These are phyloP conservation scores for Apiospora marii DNA, from an alignment of 2,329 filamentous ascomycete species.

Conservation along the genomic window DNA sequence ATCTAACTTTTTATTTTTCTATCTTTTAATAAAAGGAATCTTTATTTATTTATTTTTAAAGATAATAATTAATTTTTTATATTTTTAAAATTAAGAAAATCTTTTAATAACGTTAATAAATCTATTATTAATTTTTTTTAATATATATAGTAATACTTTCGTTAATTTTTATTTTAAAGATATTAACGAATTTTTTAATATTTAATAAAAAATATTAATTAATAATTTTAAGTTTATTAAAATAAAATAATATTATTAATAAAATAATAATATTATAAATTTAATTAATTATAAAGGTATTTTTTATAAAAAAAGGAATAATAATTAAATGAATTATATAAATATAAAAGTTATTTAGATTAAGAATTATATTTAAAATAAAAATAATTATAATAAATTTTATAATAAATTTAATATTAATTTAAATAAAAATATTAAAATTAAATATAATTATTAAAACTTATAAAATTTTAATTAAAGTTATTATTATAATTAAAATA, in stretches of 20 bases:
- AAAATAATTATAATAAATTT: too few relatives aligned
- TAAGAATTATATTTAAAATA: neutral
- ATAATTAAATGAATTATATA: too few relatives aligned
- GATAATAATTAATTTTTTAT: neutral
- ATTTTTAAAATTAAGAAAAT: neutral
- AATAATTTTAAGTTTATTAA: too few relatives aligned
- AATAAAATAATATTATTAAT: too few relatives aligned
- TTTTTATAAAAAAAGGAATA: too few relatives aligned
- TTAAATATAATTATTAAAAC: too few relatives aligned
- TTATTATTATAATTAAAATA: neutral
- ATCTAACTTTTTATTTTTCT: slow-evolving; percentile 11
- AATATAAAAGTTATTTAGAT: too few relatives aligned
- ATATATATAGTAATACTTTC: slow-evolving; percentile 3
- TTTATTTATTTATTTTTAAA: slow-evolving; percentile 4
- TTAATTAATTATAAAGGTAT: too few relatives aligned
- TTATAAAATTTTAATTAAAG: neutral
- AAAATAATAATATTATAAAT: neutral
- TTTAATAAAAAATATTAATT: neutral
- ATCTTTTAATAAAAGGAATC: neutral
- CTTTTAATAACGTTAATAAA: neutral
- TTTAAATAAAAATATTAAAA: neutral
- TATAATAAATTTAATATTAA: too few relatives aligned
- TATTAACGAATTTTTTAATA: neutral
- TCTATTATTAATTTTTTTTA: neutral
- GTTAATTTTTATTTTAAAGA: neutral